Base-by-base conservation (phyloP, 2,329 filamentous ascomycete genomes). In the Diaporthe eres region DNA sequence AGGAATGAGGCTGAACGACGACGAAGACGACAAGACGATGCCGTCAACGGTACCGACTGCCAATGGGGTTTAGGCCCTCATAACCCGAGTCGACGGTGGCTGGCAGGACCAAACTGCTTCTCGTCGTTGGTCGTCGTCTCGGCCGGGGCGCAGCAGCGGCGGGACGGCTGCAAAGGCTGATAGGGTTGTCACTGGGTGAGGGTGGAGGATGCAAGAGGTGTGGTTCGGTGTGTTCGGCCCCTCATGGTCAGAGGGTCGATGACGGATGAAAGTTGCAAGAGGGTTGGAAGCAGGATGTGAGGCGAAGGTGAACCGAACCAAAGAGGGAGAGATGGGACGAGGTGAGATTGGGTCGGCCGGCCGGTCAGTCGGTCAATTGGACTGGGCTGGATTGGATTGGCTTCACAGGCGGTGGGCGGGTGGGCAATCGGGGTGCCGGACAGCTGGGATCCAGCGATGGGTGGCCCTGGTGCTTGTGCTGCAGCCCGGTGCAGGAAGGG, bases 21-120 rank as follows among this genome's bases (percentile, higher is more conserved):
- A 58, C 44, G 37, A 47, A 37, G 44, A 58, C 34, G 65, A 65
- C 63, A 60, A 63, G 55, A 53, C 55, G 47, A 70, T 42, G 61
- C 61, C 71, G 58, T 73, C 70, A 73, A 58, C 49, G 74, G 70
- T 73, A 73, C 70, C 74, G 74, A 67, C 70, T 75, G 74, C 70
- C 74, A 63, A 75, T 39, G 39, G n/a, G 39, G 74, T 37, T 72
- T 55, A 58, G 51, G 47, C 34, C 74, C 71, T 75, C 74, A 75
- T 75, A 75, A 73, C 74, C 74, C 71, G 53, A 65, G 37, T 34
- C 37, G 71, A 73, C 58, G 47, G 71, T 73, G 71, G 71, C 71
- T 65, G 58, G 71, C 51, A 58, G 49, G 51, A 58, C 39, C 61
- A 44, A 51, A 58, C 47, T 42, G 49, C 63, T 39, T 19, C 42